These are phyloP conservation scores for Aureobasidium namibiae DNA, from an alignment of 2,329 filamentous ascomycete genomes.

Conservation along the genomic window DNA sequence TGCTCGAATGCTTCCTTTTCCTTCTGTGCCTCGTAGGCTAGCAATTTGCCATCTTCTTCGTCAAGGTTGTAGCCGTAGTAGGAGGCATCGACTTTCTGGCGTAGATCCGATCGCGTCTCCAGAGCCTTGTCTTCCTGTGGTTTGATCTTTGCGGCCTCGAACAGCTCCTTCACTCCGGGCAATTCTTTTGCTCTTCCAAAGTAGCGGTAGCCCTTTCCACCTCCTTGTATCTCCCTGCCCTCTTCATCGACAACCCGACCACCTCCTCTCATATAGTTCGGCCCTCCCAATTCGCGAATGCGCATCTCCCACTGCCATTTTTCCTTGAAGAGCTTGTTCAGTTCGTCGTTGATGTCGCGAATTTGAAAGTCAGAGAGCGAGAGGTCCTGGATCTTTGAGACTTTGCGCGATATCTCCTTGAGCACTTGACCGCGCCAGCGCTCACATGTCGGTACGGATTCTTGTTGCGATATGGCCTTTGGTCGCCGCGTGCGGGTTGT, in stretches of 20 bases:
- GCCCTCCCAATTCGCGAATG: conserved; percentile 89
- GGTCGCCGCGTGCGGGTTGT: conserved; percentile 81
- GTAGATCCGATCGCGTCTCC: conserved; percentile 60
- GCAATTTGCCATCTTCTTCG: conserved; percentile 75
- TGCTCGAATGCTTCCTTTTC: conserved; percentile 69
- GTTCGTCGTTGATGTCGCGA: conserved; percentile 95
- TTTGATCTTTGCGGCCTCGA: conserved; percentile 64
- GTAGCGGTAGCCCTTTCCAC: conserved; percentile 87
- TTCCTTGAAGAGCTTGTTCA: conserved; percentile 98
- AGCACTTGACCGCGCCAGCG: conserved; percentile 98
- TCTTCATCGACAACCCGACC: conserved; percentile 47
- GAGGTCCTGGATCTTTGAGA: conserved; percentile 87
- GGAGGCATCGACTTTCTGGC: conserved; percentile 75
- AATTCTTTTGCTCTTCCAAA: conserved; percentile 85
- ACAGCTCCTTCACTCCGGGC: conserved; percentile 92
- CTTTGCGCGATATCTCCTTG: conserved; percentile 94
- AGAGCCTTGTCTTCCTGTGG: conserved; percentile 46
- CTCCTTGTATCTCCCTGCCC: conserved; percentile 49
- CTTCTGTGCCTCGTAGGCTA: conserved; percentile 74
- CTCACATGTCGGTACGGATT: conserved; percentile 78
- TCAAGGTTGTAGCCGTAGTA: conserved; percentile 95
- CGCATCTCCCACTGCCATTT: conserved; percentile 99
- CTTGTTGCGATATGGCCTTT: conserved; percentile 80
- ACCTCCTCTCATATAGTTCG: conserved; percentile 82
- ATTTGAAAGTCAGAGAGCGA: conserved; percentile 95